phyloP scores from a whole-genome alignment of 2,329 filamentous ascomycete genomes.

The Penicillium sp. region DNA sequence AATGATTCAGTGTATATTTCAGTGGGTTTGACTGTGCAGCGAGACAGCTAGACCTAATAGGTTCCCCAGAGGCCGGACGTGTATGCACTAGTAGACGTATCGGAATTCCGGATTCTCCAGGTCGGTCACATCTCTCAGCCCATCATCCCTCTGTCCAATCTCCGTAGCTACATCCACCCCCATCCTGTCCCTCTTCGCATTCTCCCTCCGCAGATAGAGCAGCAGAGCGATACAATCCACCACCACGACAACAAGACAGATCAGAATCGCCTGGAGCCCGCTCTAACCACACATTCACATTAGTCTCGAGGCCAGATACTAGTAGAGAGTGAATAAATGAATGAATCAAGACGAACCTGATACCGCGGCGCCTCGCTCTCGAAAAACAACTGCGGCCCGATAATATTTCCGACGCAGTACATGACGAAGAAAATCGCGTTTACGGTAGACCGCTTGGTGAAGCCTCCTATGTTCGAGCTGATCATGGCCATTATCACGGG shows the following conservation, averaged over 20 bases:
- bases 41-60: too few species aligned
- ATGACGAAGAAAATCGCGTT: conserved; percentile 49
- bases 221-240: background rate
- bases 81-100: background rate
- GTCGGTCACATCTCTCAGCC: background rate
- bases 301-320: background rate
- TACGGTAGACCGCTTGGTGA: conserved; percentile 55
- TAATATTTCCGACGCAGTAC: conserved; percentile 51
- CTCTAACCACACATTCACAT: background rate
- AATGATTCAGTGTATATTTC: too few species aligned
- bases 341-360: conserved; percentile 2
- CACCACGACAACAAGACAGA: conserved; percentile 12
- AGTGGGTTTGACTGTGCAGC: too few species aligned
- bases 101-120: background rate
- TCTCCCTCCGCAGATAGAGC: conserved; percentile 16
- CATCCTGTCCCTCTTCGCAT: conserved; percentile 5
- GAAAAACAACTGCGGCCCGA: conserved; percentile 53
- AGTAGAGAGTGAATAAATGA: background rate
- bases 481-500: conserved; percentile 48
- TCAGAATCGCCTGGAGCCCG: background rate
- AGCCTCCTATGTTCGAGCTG: conserved; percentile 53
- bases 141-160: background rate
- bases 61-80: too few species aligned
- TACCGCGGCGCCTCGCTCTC: conserved; percentile 44
- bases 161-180: background rate